Conservation (phyloP, 2,329 filamentous ascomycete species). For the Xylaria sp. region DNA sequence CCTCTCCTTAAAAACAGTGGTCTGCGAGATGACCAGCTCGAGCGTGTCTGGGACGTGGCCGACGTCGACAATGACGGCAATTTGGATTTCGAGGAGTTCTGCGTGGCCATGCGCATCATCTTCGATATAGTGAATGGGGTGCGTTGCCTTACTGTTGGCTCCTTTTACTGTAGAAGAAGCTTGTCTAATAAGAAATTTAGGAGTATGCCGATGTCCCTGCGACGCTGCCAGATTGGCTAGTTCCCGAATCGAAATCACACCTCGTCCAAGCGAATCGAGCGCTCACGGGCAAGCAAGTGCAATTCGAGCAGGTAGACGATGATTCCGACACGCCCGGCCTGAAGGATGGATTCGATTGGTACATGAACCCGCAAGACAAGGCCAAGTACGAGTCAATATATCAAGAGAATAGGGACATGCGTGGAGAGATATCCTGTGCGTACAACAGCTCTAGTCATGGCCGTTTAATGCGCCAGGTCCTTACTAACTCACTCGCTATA, state of each 20-base stretch:
- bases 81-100: conserved; percentile 99
- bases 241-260: conserved; percentile 94
- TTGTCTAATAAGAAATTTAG: conserved; percentile 56
- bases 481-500: conserved; percentile 12
- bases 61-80: conserved; percentile 98
- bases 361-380: conserved; percentile 94
- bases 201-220: conserved; percentile 91
- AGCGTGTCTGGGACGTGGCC: conserved; percentile 95
- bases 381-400: conserved; percentile 98
- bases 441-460: not conserved
- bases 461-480: not conserved
- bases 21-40: conserved; percentile 80
- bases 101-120: conserved; percentile 97
- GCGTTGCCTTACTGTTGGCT: not conserved
- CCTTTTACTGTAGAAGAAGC: not conserved
- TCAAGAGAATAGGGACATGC: conserved; percentile 86
- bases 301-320: conserved; percentile 87
- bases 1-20: conserved; percentile 73
- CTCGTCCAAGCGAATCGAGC: conserved; percentile 86
- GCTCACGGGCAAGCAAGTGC: conserved; percentile 79
- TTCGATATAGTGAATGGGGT: conserved; percentile 98
- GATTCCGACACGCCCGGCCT: conserved; percentile 85
- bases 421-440: conserved; percentile 84
- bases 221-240: conserved; percentile 91
- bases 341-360: conserved; percentile 99